Evolutionary conservation across 257 asterid species (phyloP).

Genomic region (Datura wrightii): DNA sequence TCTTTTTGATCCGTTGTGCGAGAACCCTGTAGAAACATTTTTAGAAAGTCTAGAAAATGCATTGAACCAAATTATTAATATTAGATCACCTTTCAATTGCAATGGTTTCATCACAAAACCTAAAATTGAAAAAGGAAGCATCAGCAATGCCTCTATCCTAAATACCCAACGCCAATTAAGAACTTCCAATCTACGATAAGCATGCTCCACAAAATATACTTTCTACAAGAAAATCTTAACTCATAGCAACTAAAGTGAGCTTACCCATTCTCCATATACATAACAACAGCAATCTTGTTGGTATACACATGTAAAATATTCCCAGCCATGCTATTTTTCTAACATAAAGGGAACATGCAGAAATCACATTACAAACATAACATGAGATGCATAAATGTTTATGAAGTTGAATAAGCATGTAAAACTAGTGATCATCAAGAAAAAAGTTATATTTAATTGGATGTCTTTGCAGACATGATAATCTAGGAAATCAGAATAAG

Average conservation of each 20-base stretch:
- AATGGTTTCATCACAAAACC: slow-evolving; percentile 91
- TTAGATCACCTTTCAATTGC: slow-evolving; percentile 76
- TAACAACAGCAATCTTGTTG: slow-evolving; percentile 83
- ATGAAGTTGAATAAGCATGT: slow-evolving; percentile 23
- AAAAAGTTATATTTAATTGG: not conserved
- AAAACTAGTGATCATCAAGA: not conserved
- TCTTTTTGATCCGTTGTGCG: slow-evolving; percentile 58
- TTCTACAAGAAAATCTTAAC: slow-evolving; percentile 26
- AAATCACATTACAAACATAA: slow-evolving; percentile 22
- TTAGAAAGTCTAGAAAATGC: slow-evolving; percentile 40
- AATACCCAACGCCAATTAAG: slow-evolving; percentile 90
- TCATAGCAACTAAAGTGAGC: slow-evolving; percentile 31
- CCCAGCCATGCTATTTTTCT: slow-evolving; percentile 98
- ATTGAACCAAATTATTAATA: slow-evolving; percentile 27
- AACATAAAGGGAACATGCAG: slow-evolving; percentile 33
- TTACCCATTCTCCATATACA: slow-evolving; percentile 95
- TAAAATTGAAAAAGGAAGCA: slow-evolving; percentile 89
- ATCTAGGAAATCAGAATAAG: slow-evolving; percentile 13
- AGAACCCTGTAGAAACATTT: slow-evolving; percentile 62
- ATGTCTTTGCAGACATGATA: not conserved
- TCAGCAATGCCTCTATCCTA: slow-evolving; percentile 79
- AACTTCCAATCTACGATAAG: slow-evolving; percentile 66
- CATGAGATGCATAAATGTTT: not conserved
- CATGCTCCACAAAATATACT: slow-evolving; percentile 25
- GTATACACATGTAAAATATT: slow-evolving; percentile 97